phyloP scores from a whole-genome alignment of 1,139 yeast species.

The Candida tunisiensis region DNA sequence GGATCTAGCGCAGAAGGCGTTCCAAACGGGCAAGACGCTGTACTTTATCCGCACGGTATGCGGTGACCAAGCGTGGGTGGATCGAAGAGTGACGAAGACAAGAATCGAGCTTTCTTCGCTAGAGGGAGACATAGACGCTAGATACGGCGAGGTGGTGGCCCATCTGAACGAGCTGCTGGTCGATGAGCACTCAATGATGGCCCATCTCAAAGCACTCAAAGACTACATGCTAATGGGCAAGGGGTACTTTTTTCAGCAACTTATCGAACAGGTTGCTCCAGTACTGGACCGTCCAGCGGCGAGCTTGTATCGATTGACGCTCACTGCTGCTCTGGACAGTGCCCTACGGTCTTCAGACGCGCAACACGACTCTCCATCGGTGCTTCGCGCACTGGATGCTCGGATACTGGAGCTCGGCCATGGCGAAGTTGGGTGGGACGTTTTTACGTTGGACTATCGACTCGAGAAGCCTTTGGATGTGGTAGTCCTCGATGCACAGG shows the following conservation, averaged over 20 bases:
- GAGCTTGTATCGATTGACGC: conserved; percentile 44
- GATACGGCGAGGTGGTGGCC: conserved; percentile 40
- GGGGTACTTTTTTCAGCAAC: conserved; percentile 59
- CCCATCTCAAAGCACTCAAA: conserved; percentile 47
- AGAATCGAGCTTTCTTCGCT: neutral
- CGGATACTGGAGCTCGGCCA: conserved; percentile 52
- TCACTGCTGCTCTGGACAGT: conserved; percentile 48
- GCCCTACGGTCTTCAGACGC: conserved; percentile 53
- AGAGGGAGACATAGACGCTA: conserved; percentile 9
- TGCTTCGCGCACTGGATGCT: conserved; percentile 58
- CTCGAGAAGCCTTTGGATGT: conserved; percentile 35
- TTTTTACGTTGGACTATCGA: conserved; percentile 73
- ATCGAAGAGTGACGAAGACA: conserved; percentile 14
- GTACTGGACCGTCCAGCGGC: conserved; percentile 46
- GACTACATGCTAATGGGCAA: conserved; percentile 53
- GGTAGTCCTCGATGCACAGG: conserved; percentile 18
- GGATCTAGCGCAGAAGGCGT: conserved; percentile 35
- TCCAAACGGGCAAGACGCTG: conserved; percentile 66
- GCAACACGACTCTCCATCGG: conserved; percentile 24
- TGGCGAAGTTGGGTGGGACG: conserved; percentile 70
- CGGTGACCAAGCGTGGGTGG: conserved; percentile 42
- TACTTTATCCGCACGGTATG: conserved; percentile 53
- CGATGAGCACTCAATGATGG: conserved; percentile 30
- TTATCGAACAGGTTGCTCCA: conserved; percentile 39
- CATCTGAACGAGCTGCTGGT: conserved; percentile 36